Evolutionary conservation across 2,329 filamentous ascomycete species (phyloP).

Genomic region (Trichoderma simmonsii): DNA sequence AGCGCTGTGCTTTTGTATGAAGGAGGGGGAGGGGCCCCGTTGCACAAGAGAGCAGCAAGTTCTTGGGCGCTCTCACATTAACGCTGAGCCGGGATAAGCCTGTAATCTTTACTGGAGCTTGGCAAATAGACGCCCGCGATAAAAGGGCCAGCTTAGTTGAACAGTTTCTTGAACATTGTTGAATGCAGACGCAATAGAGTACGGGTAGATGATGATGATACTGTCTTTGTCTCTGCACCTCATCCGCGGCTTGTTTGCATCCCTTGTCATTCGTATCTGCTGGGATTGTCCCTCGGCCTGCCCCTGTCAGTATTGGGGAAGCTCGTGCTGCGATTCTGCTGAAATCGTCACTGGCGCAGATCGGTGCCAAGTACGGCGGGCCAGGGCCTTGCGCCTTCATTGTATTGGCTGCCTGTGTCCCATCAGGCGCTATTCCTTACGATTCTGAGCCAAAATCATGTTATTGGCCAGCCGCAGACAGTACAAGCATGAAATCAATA

Average conservation of each 20-base stretch:
- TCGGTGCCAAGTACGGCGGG: neutral
- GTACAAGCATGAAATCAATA: neutral
- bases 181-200: neutral
- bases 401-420: neutral
- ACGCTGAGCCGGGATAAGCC: neutral
- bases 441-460: neutral
- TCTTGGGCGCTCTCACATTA: neutral
- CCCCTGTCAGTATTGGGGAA: constrained; percentile 7
- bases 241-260: neutral
- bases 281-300: neutral
- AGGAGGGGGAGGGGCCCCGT: constrained; percentile 17
- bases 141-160: neutral
- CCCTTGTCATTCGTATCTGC: neutral
- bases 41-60: neutral
- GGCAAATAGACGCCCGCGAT: neutral
- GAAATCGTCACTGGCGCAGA: constrained; percentile 15
- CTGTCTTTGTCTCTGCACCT: neutral
- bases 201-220: neutral
- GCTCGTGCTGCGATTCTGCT: constrained; percentile 12
- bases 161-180: neutral
- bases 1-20: constrained; percentile 8
- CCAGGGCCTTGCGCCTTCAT: neutral
- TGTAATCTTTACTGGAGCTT: neutral
- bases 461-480: neutral
- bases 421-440: constrained; percentile 5